phyloP scores from a whole-genome alignment of 495 filamentous ascomycete species.

The Lophiotrema nucula region DNA sequence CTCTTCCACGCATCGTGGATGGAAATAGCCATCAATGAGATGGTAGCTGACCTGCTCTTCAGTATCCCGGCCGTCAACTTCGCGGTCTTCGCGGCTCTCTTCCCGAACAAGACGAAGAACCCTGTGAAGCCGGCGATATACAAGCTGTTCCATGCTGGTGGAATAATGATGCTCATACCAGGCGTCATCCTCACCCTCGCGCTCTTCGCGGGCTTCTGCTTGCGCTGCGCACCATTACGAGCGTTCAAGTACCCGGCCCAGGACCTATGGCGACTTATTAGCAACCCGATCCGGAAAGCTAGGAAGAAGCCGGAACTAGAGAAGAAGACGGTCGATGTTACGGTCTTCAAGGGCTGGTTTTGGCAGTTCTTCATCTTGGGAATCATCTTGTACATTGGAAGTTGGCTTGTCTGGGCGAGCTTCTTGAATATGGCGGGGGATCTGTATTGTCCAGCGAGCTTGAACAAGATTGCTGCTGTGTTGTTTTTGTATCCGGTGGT shows the following conservation, averaged over 20 bases:
- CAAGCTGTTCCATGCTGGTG: slow-evolving; percentile 15
- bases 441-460: slow-evolving; percentile 14
- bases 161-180: slow-evolving; percentile 21
- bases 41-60: slow-evolving; percentile 21
- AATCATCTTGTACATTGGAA: slow-evolving; percentile 18
- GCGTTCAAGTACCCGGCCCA: slow-evolving; percentile 20
- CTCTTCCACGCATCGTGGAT: slow-evolving; percentile 14
- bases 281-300: slow-evolving; percentile 9
- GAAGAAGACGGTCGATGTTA: slow-evolving; percentile 2
- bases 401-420: slow-evolving; percentile 16
- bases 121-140: slow-evolving; percentile 11
- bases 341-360: slow-evolving; percentile 11
- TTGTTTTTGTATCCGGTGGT: slow-evolving; percentile 12
- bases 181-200: slow-evolving; percentile 9
- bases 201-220: not conserved
- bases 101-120: slow-evolving; percentile 16
- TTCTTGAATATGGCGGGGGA: slow-evolving; percentile 15
- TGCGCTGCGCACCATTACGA: slow-evolving; percentile 6
- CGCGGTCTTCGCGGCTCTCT: slow-evolving; percentile 16
- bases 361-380: slow-evolving; percentile 7
- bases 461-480: slow-evolving; percentile 5
- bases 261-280: slow-evolving; percentile 7
- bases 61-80: slow-evolving; percentile 3
- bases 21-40: slow-evolving; percentile 22
- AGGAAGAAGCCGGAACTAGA: slow-evolving; percentile 7